Percentiles rank a stretch among this genome's conserved stretches.
These are phyloP conservation scores for Fusarium burgessii DNA, from an alignment of 2,329 filamentous ascomycete genomes.

Conservation along the genomic window DNA sequence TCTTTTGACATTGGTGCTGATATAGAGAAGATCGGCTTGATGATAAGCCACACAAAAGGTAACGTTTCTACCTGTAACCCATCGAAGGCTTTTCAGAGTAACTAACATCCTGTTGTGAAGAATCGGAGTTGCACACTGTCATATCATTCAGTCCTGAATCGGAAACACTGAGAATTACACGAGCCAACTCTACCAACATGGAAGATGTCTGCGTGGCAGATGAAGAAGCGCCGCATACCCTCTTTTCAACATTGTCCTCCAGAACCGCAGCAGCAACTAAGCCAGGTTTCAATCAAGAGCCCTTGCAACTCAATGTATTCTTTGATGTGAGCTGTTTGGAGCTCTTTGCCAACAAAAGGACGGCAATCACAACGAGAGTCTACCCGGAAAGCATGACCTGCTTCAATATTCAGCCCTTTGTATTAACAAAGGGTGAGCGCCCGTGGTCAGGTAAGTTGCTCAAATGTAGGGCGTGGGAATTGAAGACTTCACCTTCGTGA, in stretches of 20 bases:
- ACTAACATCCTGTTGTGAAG: not conserved
- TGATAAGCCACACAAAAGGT: not conserved
- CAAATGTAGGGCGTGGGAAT: not conserved
- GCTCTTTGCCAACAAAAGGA: not conserved
- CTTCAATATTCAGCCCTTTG: not conserved
- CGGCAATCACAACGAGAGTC: not conserved
- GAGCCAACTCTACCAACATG: not conserved
- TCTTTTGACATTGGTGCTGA: not conserved
- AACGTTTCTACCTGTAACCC: fast-evolving
- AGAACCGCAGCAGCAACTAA: not conserved
- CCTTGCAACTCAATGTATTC: not conserved
- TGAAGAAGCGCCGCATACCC: not conserved
- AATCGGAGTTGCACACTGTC: not conserved
- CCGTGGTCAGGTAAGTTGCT: not conserved
- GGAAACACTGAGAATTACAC: not conserved
- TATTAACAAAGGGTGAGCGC: not conserved
- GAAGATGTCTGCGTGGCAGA: not conserved
- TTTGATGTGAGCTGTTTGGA: not conserved
- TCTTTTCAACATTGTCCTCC: not conserved
- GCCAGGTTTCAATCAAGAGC: fast-evolving
- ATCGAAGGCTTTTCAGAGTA: fast-evolving
- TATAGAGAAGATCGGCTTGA: not conserved
- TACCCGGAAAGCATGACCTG: not conserved
- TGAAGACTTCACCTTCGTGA: fast-evolving
- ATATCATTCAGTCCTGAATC: not conserved